phyloP scores from a whole-genome alignment of 805 yeast species.

The Zygosaccharomyces kombuchaensis region DNA sequence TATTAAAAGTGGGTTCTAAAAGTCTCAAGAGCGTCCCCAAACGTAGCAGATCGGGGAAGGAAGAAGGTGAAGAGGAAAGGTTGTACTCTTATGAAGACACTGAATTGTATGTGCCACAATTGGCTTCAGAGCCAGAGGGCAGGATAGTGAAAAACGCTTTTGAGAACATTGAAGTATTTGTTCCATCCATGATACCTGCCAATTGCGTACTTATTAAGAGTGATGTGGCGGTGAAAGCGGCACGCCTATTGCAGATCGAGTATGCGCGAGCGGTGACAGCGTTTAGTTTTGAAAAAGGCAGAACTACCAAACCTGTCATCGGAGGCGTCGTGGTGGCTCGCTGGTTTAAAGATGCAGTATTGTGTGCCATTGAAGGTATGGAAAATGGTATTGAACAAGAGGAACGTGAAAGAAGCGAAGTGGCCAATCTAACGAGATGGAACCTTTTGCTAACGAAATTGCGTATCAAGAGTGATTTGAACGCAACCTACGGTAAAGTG shows the following conservation, averaged over 20 bases:
- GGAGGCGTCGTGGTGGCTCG: slow-evolving; percentile 73
- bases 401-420: slow-evolving; percentile 41
- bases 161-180: slow-evolving; percentile 81
- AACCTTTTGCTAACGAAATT: slow-evolving; percentile 34
- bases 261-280: slow-evolving; percentile 85
- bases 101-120: slow-evolving; percentile 61
- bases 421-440: slow-evolving; percentile 43
- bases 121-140: slow-evolving; percentile 53
- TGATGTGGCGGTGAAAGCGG: slow-evolving; percentile 62
- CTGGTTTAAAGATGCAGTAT: slow-evolving; percentile 41
- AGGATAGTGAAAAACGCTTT: slow-evolving; percentile 67
- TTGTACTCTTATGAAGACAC: slow-evolving; percentile 80
- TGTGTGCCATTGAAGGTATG: slow-evolving; percentile 29
- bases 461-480: slow-evolving; percentile 37
- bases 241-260: slow-evolving; percentile 63
- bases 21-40: slow-evolving; percentile 46
- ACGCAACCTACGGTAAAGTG: slow-evolving; percentile 43
- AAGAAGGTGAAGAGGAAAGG: slow-evolving; percentile 55
- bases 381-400: slow-evolving; percentile 35
- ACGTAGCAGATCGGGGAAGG: slow-evolving; percentile 35
- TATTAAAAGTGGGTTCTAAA: slow-evolving; percentile 63
- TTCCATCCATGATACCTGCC: slow-evolving; percentile 74
- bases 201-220: slow-evolving; percentile 63
- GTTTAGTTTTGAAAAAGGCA: slow-evolving; percentile 60
- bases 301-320: slow-evolving; percentile 54